Conservation (phyloP, 2,329 filamentous ascomycete genomes). For the Aspergillus sp. region DNA sequence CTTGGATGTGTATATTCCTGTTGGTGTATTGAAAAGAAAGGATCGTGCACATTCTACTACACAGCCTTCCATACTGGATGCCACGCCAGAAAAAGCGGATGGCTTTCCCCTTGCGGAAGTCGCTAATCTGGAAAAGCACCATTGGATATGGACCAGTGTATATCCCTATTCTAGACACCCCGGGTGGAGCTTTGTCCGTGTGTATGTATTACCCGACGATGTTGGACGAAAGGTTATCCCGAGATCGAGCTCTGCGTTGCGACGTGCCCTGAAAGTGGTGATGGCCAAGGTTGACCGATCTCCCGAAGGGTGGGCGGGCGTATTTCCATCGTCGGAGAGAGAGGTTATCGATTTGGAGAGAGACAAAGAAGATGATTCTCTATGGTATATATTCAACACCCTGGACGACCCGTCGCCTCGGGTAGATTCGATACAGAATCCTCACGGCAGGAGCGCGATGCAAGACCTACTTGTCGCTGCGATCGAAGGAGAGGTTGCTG, state of each 20-base stretch:
- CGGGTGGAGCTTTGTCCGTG: conserved; percentile 22
- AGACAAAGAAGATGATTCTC: conserved; percentile 38
- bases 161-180: conserved; percentile 14
- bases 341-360: conserved; percentile 12
- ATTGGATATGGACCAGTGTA: conserved; percentile 34
- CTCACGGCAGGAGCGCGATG: conserved; percentile 36
- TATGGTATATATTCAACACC: conserved; percentile 53
- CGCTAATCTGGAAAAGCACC: conserved; percentile 25
- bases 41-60: not conserved
- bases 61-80: no score
- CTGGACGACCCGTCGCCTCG: conserved; percentile 39
- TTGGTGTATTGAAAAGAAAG: conserved; percentile 28
- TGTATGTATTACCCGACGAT: conserved; percentile 44
- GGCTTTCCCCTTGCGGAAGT: conserved; percentile 23
- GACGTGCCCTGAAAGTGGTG: conserved; percentile 36
- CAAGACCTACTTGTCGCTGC: conserved; percentile 29
- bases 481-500: conserved; percentile 17
- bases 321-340: conserved; percentile 9
- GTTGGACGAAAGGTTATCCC: conserved; percentile 31
- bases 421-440: conserved; percentile 27
- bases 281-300: conserved; percentile 41
- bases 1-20: conserved; percentile 25
- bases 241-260: conserved; percentile 31
- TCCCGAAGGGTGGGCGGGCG: conserved; percentile 37
- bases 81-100: not conserved